phyloP scores from a whole-genome alignment of 306 rosid genomes.

The Coriaria nepalensis region DNA sequence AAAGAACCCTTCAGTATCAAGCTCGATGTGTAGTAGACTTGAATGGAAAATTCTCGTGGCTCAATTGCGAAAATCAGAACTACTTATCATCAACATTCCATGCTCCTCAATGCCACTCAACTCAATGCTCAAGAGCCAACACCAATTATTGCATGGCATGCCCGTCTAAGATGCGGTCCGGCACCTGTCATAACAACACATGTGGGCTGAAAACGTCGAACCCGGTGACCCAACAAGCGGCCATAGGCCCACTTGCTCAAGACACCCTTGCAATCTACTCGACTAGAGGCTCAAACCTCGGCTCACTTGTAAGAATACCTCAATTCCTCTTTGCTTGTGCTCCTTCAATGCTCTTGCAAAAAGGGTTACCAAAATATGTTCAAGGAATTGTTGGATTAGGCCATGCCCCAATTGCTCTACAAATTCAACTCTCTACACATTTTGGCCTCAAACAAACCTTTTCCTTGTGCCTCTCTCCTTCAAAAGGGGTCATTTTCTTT shows the following conservation, averaged over 20 bases:
- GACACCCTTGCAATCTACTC: slow-evolving; percentile 24
- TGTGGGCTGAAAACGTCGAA: slow-evolving; percentile 29
- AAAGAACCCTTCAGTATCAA: slow-evolving; percentile 21
- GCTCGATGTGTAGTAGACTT: slow-evolving; percentile 34
- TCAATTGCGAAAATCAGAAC: slow-evolving; percentile 24
- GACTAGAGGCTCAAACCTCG: slow-evolving; percentile 12
- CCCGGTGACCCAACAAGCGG: slow-evolving; percentile 31
- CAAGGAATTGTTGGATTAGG: slow-evolving; percentile 37
- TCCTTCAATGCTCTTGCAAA: slow-evolving; percentile 23
- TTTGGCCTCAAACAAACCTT: slow-evolving; percentile 33
- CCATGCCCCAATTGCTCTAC: slow-evolving; percentile 29
- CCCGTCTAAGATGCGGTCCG: background rate
- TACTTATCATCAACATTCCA: slow-evolving; percentile 25
- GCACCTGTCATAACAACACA: slow-evolving; percentile 31
- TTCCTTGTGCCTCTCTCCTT: slow-evolving; percentile 29
- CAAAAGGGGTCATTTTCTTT: slow-evolving; percentile 27
- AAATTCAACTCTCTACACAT: slow-evolving; percentile 28
- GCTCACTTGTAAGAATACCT: slow-evolving; percentile 19
- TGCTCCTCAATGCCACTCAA: slow-evolving; percentile 42
- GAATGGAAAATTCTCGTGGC: slow-evolving; percentile 26
- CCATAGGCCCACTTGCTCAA: slow-evolving; percentile 32
- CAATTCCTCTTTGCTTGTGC: slow-evolving; percentile 50
- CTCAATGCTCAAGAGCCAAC: slow-evolving; percentile 33
- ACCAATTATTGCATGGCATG: slow-evolving; percentile 30
- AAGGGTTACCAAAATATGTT: slow-evolving; percentile 25